These are phyloP conservation scores for Excoecaria agallocha DNA, from an alignment of 345 rosid genomes.

Conservation along the genomic window DNA sequence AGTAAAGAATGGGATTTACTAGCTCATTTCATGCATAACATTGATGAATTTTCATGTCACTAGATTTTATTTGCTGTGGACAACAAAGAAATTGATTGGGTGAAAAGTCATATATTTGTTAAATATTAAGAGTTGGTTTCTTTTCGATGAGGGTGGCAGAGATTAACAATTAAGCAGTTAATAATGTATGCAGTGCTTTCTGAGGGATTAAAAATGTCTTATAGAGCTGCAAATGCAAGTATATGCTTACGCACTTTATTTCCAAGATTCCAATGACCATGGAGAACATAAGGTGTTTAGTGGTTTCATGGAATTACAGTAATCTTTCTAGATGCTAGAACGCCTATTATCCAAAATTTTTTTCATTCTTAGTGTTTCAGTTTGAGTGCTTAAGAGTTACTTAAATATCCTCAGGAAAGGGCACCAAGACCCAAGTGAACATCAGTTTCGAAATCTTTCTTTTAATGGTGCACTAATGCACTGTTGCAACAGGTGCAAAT, in stretches of 20 bases:
- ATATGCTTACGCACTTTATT: background rate
- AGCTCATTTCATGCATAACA: background rate
- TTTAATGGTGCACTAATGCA: slow-evolving; percentile 16
- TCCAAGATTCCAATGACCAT: background rate
- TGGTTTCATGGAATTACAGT: background rate
- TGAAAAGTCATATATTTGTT: background rate
- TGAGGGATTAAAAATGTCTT: background rate
- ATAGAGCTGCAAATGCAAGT: background rate
- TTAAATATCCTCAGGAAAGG: background rate
- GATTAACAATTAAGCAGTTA: background rate
- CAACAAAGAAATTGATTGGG: background rate
- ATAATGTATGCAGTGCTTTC: background rate
- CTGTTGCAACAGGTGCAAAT: slow-evolving; percentile 67
- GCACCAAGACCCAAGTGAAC: background rate
- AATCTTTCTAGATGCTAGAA: slow-evolving; percentile 6
- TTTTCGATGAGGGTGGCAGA: background rate
- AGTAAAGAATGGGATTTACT: background rate
- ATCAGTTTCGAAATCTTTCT: background rate
- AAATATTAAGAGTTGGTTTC: background rate
- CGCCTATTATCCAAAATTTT: background rate
- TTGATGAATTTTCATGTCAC: background rate
- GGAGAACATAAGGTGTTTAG: background rate
- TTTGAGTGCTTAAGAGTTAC: background rate
- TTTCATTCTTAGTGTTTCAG: background rate
- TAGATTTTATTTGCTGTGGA: background rate